Percentiles rank a stretch among this genome's conserved stretches.
phyloP scores from a whole-genome alignment of 2,329 filamentous ascomycete genomes.

The Penicillium sumatraense region DNA sequence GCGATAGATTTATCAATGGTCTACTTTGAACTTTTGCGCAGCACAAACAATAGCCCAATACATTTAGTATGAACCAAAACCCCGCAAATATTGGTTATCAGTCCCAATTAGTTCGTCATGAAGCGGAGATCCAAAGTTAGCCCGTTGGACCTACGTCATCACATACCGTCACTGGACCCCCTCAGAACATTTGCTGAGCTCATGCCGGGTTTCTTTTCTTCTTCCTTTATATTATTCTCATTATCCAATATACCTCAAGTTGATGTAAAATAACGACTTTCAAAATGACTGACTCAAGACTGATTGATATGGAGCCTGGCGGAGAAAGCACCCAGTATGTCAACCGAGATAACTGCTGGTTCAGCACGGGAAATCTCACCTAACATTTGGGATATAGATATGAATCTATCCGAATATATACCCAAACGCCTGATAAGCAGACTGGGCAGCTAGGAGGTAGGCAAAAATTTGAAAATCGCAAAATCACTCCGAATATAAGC shows the following conservation, averaged over 20 bases:
- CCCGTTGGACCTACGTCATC: constrained; percentile 27
- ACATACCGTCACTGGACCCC: constrained; percentile 18
- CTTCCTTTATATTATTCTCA: background rate
- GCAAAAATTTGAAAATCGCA: constrained; percentile 5
- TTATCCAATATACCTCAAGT: background rate
- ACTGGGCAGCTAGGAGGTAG: constrained; percentile 62
- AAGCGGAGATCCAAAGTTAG: constrained; percentile 1
- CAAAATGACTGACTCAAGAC: constrained; percentile 54
- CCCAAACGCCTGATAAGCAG: constrained; percentile 56
- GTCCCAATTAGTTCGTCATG: background rate
- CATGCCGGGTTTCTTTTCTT: background rate
- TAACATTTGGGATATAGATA: constrained; percentile 49
- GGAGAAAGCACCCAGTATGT: constrained; percentile 63
- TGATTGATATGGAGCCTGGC: constrained; percentile 64
- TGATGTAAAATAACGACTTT: background rate
- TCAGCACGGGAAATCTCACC: background rate
- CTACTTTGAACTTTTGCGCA: background rate
- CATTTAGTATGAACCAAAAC: background rate
- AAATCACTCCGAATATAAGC: background rate
- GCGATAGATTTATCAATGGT: constrained; percentile 13
- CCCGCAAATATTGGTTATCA: background rate
- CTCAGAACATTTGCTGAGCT: background rate
- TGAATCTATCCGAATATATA: constrained; percentile 60
- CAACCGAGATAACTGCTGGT: background rate
- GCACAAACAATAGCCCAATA: background rate